Evolutionary conservation across 768 basidiomycete genomes (phyloP).

Genomic region (Tephrocybe sp.): DNA sequence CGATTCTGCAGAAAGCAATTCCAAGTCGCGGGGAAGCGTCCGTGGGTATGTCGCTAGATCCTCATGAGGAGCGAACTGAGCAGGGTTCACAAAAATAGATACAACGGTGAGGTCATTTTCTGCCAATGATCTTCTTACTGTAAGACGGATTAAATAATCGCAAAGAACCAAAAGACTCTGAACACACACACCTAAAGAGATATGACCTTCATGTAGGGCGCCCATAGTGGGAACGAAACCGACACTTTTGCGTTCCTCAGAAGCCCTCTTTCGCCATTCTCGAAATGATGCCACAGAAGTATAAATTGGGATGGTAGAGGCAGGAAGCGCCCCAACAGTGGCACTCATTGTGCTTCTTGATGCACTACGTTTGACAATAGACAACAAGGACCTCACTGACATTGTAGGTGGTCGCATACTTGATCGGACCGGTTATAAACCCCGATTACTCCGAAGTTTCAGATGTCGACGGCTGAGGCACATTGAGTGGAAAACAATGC

Average conservation of each 20-base stretch:
- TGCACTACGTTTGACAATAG: background rate
- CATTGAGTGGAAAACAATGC: constrained; percentile 10
- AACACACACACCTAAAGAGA: constrained; percentile 71
- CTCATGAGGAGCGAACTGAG: constrained; percentile 95
- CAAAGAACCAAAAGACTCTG: background rate
- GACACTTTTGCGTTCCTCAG: constrained; percentile 59
- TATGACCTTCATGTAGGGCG: constrained; percentile 90
- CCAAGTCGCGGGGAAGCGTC: constrained; percentile 75
- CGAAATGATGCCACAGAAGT: constrained; percentile 60
- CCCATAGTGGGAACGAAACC: constrained; percentile 99
- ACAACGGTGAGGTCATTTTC: constrained; percentile 86
- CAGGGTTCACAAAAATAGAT: constrained; percentile 97
- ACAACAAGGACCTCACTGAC: background rate
- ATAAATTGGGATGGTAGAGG: constrained; percentile 45
- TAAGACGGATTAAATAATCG: background rate
- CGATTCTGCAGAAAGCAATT: constrained; percentile 44
- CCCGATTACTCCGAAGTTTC: no score
- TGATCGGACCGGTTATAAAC: no score
- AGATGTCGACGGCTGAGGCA: constrained; percentile 3
- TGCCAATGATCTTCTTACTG: constrained; percentile 74
- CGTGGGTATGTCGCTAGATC: constrained; percentile 91
- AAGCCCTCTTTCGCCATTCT: constrained; percentile 70
- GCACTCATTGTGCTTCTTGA: constrained; percentile 11
- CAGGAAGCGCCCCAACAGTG: constrained; percentile 21
- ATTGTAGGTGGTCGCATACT: no score